phyloP scores from a whole-genome alignment of 768 basidiomycete genomes.

The Leucosporidium yakuticum region DNA sequence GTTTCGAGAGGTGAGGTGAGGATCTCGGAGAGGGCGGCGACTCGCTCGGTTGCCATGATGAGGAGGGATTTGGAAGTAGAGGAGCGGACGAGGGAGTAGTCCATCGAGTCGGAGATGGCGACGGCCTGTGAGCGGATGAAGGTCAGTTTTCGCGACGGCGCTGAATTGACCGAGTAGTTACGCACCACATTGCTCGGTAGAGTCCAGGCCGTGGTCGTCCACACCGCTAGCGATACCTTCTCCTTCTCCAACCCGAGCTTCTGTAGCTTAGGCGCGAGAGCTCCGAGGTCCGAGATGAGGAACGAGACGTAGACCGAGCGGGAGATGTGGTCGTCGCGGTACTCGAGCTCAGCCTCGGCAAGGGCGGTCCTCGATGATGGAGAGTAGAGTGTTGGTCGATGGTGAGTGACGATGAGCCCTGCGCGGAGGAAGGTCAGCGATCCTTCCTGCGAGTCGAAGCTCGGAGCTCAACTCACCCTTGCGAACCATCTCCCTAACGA shows the following conservation, averaged over 20 bases:
- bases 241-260: neutral
- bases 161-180: neutral
- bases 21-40: slow-evolving; percentile 41
- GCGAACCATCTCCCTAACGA: slow-evolving; percentile 83
- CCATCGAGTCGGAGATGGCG: slow-evolving; percentile 67
- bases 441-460: neutral
- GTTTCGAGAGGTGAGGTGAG: slow-evolving; percentile 41
- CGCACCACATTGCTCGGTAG: slow-evolving; percentile 88
- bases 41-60: slow-evolving; percentile 45
- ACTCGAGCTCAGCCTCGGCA: slow-evolving; percentile 88
- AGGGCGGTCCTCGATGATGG: slow-evolving; percentile 89
- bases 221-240: slow-evolving; percentile 62
- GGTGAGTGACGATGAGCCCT: slow-evolving; percentile 75
- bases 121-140: slow-evolving; percentile 59
- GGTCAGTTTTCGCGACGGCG: neutral
- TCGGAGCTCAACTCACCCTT: slow-evolving; percentile 51
- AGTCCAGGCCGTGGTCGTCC: slow-evolving; percentile 99
- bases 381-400: slow-evolving; percentile 88
- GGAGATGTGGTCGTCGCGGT: slow-evolving; percentile 81
- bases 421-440: slow-evolving; percentile 41
- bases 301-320: slow-evolving; percentile 82
- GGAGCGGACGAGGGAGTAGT: slow-evolving; percentile 55
- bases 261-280: slow-evolving; percentile 21
- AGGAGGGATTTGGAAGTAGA: slow-evolving; percentile 37
- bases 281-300: slow-evolving; percentile 47